These are phyloP conservation scores for Cairneyella variabilis DNA, from an alignment of 495 filamentous ascomycete species.

Conservation along the genomic window DNA sequence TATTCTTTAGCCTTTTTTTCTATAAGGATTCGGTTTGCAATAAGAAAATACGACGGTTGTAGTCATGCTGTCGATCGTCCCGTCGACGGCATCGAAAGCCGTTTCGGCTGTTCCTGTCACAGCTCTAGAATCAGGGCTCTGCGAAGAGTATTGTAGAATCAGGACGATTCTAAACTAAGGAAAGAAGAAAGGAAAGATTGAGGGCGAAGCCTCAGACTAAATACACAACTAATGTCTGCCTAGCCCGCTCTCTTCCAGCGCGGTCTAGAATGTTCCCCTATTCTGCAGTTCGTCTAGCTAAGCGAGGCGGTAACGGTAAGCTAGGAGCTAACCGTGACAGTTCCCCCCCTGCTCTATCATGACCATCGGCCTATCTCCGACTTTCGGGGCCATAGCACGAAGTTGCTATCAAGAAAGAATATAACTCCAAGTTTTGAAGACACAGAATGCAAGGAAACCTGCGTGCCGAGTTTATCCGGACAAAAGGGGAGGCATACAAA, in stretches of 20 bases:
- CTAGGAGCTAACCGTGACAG: too few relatives aligned
- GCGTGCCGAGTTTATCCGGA: slow-evolving; percentile 5
- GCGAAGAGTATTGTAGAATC: too few relatives aligned
- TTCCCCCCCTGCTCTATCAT: slow-evolving; percentile 13
- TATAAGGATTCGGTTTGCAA: slow-evolving; percentile 7
- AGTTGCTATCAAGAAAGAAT: background rate
- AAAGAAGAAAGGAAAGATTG: too few relatives aligned
- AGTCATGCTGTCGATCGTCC: slow-evolving; percentile 5
- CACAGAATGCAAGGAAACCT: background rate
- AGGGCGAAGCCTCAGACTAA: too few relatives aligned
- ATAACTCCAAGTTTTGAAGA: slow-evolving; percentile 1
- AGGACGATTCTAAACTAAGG: too few relatives aligned
- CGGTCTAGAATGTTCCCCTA: too few relatives aligned
- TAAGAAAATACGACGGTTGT: slow-evolving; percentile 6
- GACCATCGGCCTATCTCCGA: slow-evolving; percentile 9
- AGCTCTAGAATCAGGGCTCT: too few relatives aligned
- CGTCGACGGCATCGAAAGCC: slow-evolving; percentile 3
- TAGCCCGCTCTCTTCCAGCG: too few relatives aligned
- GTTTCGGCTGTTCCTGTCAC: slow-evolving; percentile 1
- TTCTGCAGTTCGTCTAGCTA: too few relatives aligned
- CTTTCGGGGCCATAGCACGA: background rate
- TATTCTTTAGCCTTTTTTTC: slow-evolving; percentile 14
- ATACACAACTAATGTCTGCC: too few relatives aligned
- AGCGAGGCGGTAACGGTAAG: too few relatives aligned
- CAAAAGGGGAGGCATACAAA: slow-evolving; percentile 1